These are phyloP conservation scores for Penicillium sp. DNA, from an alignment of 2,329 filamentous ascomycete genomes.

Conservation along the genomic window DNA sequence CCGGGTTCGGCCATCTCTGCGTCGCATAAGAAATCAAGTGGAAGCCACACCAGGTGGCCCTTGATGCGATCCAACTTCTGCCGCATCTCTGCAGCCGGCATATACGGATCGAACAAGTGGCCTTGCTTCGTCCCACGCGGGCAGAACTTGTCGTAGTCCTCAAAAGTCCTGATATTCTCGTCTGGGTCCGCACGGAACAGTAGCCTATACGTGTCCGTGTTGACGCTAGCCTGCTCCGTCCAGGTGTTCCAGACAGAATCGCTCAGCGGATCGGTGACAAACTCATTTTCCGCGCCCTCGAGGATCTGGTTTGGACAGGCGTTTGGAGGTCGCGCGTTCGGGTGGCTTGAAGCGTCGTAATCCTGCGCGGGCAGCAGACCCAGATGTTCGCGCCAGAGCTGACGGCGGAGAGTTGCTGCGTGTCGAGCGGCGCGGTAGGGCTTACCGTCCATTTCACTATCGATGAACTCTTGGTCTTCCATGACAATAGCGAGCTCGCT, in stretches of 20 bases:
- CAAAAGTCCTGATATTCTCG: conserved; percentile 79
- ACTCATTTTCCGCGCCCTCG: conserved; percentile 61
- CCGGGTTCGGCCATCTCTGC: conserved; percentile 87
- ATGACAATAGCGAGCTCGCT: conserved; percentile 87
- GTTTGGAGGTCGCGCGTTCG: conserved; percentile 72
- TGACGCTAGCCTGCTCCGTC: conserved; percentile 66
- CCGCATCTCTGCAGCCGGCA: conserved; percentile 67
- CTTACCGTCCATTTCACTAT: conserved; percentile 67
- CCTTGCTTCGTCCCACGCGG: conserved; percentile 65
- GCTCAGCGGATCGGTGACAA: conserved; percentile 70
- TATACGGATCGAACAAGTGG: conserved; percentile 77
- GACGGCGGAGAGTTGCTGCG: conserved; percentile 73
- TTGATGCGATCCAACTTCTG: conserved; percentile 71
- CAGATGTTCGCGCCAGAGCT: conserved; percentile 87
- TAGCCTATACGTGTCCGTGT: conserved; percentile 74
- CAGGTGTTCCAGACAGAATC: conserved; percentile 67
- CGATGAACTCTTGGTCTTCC: conserved; percentile 67
- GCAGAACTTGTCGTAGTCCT: conserved; percentile 79
- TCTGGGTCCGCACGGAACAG: conserved; percentile 90
- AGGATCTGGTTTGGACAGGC: conserved; percentile 68
- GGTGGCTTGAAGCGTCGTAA: conserved; percentile 59
- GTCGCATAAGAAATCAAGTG: conserved; percentile 77
- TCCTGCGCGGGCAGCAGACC: conserved; percentile 73
- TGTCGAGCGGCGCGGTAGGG: conserved; percentile 69
- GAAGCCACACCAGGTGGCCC: conserved; percentile 93